phyloP scores from a whole-genome alignment of 768 basidiomycete genomes.

The Trametes sanguinea region DNA sequence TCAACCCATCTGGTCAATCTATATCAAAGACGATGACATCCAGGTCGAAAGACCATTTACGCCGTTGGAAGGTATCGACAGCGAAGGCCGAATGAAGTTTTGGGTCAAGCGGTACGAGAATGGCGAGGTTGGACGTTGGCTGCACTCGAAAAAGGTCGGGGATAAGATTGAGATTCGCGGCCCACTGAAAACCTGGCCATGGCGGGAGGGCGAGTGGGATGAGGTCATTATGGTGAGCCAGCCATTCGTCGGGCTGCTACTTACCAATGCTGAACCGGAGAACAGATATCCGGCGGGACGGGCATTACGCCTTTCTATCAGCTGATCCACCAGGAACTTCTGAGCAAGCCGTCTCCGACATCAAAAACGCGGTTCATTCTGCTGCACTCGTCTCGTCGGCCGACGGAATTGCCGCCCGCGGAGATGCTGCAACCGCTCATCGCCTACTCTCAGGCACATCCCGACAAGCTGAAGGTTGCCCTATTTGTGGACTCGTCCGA shows the following conservation, averaged over 20 bases:
- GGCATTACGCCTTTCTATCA: slow-evolving; percentile 88
- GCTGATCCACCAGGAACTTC: slow-evolving; percentile 60
- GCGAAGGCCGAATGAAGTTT: slow-evolving; percentile 65
- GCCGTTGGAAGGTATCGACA: slow-evolving; percentile 70
- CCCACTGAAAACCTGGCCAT: slow-evolving; percentile 67
- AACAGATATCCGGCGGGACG: slow-evolving; percentile 83
- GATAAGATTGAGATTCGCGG: slow-evolving; percentile 77
- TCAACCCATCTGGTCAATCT: slow-evolving; percentile 70
- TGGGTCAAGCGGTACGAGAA: slow-evolving; percentile 81
- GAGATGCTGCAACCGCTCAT: slow-evolving; percentile 56
- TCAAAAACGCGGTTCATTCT: slow-evolving; percentile 63
- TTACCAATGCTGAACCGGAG: neutral
- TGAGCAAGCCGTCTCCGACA: slow-evolving; percentile 21
- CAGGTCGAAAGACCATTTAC: slow-evolving; percentile 88
- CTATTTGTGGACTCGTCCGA: slow-evolving; percentile 61
- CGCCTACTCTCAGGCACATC: slow-evolving; percentile 48
- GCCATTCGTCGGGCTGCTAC: neutral
- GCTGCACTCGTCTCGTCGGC: slow-evolving; percentile 66
- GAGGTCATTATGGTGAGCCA: slow-evolving; percentile 72
- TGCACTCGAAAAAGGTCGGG: slow-evolving; percentile 68
- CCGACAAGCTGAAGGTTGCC: slow-evolving; percentile 55
- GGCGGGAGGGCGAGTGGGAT: slow-evolving; percentile 66
- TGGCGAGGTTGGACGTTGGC: slow-evolving; percentile 84
- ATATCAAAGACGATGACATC: slow-evolving; percentile 84
- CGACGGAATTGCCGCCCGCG: slow-evolving; percentile 69